A percentile compares a stretch with the other conserved stretches of the same genome.
phyloP scores from a whole-genome alignment of 1,284 basidiomycete genomes.

The Neonothopanus nambi region DNA sequence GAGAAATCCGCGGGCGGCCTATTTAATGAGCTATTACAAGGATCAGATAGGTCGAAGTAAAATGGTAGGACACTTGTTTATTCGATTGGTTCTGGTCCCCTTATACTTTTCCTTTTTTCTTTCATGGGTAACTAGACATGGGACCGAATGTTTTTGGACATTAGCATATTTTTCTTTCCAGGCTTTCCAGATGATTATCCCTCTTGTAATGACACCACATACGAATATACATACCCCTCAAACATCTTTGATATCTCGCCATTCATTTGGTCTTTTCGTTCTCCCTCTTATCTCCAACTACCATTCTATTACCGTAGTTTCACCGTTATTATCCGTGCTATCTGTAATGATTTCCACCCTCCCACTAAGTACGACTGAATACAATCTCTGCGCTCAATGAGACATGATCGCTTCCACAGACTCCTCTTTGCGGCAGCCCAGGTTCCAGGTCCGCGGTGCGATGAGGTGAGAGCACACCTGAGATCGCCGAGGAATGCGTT shows the following conservation, averaged over 20 bases:
- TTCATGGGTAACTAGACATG: conserved; percentile 3
- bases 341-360: background rate
- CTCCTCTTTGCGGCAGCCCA: conserved; percentile 78
- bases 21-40: conserved; percentile 85
- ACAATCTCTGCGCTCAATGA: conserved; percentile 63
- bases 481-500: conserved; percentile 44
- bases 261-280: background rate
- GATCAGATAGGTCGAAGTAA: conserved; percentile 66
- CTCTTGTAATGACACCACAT: too few species aligned
- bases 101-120: conserved; percentile 6
- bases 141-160: background rate
- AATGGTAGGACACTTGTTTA: background rate
- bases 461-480: conserved; percentile 68
- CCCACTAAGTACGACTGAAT: background rate
- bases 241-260: background rate
- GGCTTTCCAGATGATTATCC: too few species aligned
- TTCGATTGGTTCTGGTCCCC: background rate
- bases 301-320: conserved; percentile 3
- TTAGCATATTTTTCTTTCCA: too few species aligned
- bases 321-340: background rate
- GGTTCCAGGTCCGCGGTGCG: conserved; percentile 60
- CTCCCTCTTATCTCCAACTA: too few species aligned
- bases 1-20: conserved; percentile 85
- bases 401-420: conserved; percentile 89
- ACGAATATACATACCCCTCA: too few species aligned